Base-by-base conservation (phyloP, 352 stramenopile species). In the Lagenidium giganteum region DNA sequence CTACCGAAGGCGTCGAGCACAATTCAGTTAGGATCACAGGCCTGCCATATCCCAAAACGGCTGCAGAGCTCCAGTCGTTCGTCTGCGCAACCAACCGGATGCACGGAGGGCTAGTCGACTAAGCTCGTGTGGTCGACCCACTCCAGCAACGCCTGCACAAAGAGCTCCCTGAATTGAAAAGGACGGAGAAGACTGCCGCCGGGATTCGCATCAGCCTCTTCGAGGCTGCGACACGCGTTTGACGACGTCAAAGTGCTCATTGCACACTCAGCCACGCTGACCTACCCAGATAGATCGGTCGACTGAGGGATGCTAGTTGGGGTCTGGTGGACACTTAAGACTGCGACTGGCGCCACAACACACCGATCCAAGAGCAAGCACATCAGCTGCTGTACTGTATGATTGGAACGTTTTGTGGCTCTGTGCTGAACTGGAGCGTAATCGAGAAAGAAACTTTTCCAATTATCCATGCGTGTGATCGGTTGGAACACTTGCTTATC, bases 401-500 rank as follows among this genome's bases (percentile, higher is more conserved):
- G 37, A 36, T 43, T 31, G 47, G 51, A n/a, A 41, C 32, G 30
- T 60, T 60, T 24, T 34, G 16, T 20, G 50, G n/a, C 23, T 31
- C 34, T 42, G 36, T 39, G 17, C 30, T 51, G 13, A 35, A 51
- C 6, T 61, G 52, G 52, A 51, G 26, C 28, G 45, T 61, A 13
- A 60, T 55, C 33, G 54, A 64, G 27, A 58, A 59, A 42, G 48
- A 64, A n/a, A 37, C 28, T 0, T 57, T 57, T 34, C 52, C 50
- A 3, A 61, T 65, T 41, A 34, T 42, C 8, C 33, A 29, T 20
- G 35, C 51, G 14, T 64, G 55, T 22, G 45, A 57, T n/a, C 42
- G 50, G 5, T 34, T 66, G 0, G 38, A 61, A 20, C 50, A 54
- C 33, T 26, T 61, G 20, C 45, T 66, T 5, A 22, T 57, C 4